Base-by-base conservation (phyloP, 1,284 basidiomycete genomes). In the Volvariella volvacea region DNA sequence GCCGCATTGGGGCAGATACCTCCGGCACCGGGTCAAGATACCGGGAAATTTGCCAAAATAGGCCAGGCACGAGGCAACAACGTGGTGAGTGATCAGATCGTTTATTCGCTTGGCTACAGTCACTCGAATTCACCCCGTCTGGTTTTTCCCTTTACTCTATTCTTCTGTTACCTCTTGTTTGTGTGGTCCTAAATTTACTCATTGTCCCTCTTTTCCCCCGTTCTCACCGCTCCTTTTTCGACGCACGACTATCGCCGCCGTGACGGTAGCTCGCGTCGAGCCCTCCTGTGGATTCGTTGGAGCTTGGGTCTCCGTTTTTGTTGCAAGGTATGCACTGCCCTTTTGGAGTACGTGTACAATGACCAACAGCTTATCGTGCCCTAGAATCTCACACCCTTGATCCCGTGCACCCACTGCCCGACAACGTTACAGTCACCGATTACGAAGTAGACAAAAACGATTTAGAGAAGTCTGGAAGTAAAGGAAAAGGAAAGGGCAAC, bases 291-390 rank as follows among this genome's bases (percentile, higher is more conserved):
- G 57, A 48, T 20, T 36, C 34, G 34, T 15, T 20, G 19, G n/a
- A 36, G 34, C 54, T 65, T 31, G 63, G 63, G 47, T 62, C 63
- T 30, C 61, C 66, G 20, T 65, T 67, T 58, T 58, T 66, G 51
- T 55, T 65, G 41, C 63, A 66, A 57, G 56, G 64, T 66, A 34
- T 32, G 57, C 53, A 42, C 43, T 33, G 37, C 31, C 42, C 46
- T 44, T 43, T 20, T 31, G 21, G 20, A 20, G 36, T 38, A 39
- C 36, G 32, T 47, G 19, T 40, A 30, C 25, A 28, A 28, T 28
- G 25, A n/a, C 21, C 38, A 47, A 47, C 47, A 45, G 43, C 44
- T 48, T 33, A 48, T 37, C 31, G 38, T 22, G 21, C 17, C 19
- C 36, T 30, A 41, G 52, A 50, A 57, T 55, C 52, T 57, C 54